These are phyloP conservation scores for Filobasidium uniguttulatum DNA, from an alignment of 1,284 basidiomycete genomes.

Conservation along the genomic window DNA sequence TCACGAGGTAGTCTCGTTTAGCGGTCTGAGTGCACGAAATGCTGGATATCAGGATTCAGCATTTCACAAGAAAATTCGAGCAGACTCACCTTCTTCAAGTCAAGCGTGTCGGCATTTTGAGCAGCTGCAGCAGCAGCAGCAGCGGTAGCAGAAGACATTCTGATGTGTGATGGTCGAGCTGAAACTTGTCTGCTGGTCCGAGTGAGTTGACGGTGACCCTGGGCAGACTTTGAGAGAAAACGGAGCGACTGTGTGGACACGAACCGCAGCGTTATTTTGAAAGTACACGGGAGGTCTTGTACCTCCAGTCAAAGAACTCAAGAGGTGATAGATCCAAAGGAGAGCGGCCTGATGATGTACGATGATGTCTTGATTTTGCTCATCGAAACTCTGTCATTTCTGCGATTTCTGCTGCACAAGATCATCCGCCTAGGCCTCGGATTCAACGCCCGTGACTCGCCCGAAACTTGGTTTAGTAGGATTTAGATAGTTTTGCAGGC, in stretches of 20 bases:
- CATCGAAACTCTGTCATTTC: no score
- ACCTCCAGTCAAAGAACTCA: no score
- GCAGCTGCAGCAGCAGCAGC: slow-evolving; percentile 10
- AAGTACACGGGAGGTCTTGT: not conserved
- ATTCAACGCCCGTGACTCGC: no score
- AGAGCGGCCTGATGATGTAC: no score
- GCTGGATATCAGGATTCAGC: not conserved
- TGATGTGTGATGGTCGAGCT: not conserved
- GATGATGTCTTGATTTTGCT: no score
- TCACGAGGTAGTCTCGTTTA: slow-evolving; percentile 76
- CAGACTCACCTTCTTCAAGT: slow-evolving; percentile 51
- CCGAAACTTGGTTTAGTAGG: no score
- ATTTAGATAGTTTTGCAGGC: no score
- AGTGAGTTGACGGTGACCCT: not conserved
- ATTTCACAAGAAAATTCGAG: not conserved
- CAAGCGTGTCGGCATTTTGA: slow-evolving; percentile 12
- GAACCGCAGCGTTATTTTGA: slow-evolving; percentile 3
- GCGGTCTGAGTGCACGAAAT: slow-evolving; percentile 48
- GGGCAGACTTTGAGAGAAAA: no score
- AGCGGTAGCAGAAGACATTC: not conserved
- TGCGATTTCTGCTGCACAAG: no score
- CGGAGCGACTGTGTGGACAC: not conserved
- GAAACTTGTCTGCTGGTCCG: no score
- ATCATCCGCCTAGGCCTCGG: no score
- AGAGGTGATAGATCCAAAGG: no score